A percentile compares a stretch with the other conserved stretches of the same genome.
phyloP scores from a whole-genome alignment of 768 basidiomycete species.

The Boletus rubropictus region DNA sequence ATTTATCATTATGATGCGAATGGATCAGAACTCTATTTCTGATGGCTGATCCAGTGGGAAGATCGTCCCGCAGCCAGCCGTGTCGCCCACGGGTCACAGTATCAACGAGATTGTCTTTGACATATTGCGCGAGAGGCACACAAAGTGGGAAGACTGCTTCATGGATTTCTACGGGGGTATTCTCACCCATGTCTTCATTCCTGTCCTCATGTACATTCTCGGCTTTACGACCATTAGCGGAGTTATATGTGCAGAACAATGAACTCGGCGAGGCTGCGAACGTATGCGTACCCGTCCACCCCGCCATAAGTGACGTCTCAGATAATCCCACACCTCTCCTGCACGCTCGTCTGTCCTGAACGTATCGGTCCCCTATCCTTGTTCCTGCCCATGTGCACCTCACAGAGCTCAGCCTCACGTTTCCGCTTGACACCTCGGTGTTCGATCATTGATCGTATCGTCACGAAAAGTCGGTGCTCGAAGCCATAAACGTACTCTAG shows the following conservation, averaged over 20 bases:
- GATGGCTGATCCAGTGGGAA: too few relatives aligned
- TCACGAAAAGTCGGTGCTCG: conserved; percentile 28
- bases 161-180: background rate
- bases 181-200: too few relatives aligned
- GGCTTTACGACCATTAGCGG: background rate
- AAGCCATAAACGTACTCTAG: conserved; percentile 12
- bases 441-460: conserved; percentile 35
- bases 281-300: conserved; percentile 68
- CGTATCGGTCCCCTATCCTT: conserved; percentile 13
- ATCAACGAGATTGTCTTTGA: conserved; percentile 37
- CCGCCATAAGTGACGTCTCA: conserved; percentile 81
- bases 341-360: conserved; percentile 50
- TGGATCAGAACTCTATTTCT: too few relatives aligned
- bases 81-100: conserved; percentile 40
- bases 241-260: conserved; percentile 31
- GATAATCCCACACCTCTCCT: conserved; percentile 56
- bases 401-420: conserved; percentile 11
- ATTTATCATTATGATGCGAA: too few relatives aligned
- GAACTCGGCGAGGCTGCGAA: conserved; percentile 73
- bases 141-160: conserved; percentile 18
- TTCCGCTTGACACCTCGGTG: conserved; percentile 16
- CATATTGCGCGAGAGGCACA: conserved; percentile 35
- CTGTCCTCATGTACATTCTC: background rate
- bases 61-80: conserved; percentile 29
- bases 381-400: background rate